These are phyloP conservation scores for Zopfia rhizophila DNA, from an alignment of 2,329 filamentous ascomycete genomes.

Conservation along the genomic window DNA sequence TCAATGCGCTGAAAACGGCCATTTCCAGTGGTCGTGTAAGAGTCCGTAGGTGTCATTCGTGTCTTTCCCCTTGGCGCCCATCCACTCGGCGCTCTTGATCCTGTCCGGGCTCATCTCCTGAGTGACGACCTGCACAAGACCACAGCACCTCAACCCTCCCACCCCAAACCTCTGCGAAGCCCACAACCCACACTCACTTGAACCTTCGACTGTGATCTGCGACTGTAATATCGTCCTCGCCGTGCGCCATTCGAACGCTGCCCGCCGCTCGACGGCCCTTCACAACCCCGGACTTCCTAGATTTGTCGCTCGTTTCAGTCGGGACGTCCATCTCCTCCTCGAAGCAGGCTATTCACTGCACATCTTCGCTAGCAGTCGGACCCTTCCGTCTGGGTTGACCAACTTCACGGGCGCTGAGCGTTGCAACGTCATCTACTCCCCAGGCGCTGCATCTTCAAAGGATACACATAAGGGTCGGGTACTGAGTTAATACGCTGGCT, in stretches of 20 bases:
- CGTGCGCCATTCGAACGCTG: too few species aligned
- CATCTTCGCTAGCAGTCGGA: slow-evolving; percentile 9
- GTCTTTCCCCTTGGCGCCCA: background rate
- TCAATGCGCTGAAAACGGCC: slow-evolving; percentile 6
- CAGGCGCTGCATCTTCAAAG: slow-evolving; percentile 29
- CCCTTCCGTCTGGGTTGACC: slow-evolving; percentile 9
- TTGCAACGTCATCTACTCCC: slow-evolving; percentile 6
- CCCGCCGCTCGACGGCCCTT: slow-evolving; percentile 9
- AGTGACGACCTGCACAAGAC: background rate
- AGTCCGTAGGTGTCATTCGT: too few species aligned
- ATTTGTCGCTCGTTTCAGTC: slow-evolving; percentile 43
- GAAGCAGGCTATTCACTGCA: slow-evolving; percentile 10
- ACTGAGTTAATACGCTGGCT: slow-evolving; percentile 16
- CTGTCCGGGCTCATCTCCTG: slow-evolving; percentile 12
- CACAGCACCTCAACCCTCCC: background rate
- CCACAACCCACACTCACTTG: slow-evolving; percentile 11
- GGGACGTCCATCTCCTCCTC: slow-evolving; percentile 30
- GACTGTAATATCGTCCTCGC: too few species aligned
- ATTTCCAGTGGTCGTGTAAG: slow-evolving; percentile 1
- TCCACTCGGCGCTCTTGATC: slow-evolving; percentile 10
- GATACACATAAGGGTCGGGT: slow-evolving; percentile 13
- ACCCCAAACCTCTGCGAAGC: background rate
- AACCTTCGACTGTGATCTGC: too few species aligned
- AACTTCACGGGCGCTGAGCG: slow-evolving; percentile 16
- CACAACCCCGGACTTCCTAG: slow-evolving; percentile 20